A percentile compares a stretch with the other conserved stretches of the same genome.
These are phyloP conservation scores for Zopfochytrium polystomum DNA, from an alignment of 371 early-diverging fungal species.

Conservation along the genomic window DNA sequence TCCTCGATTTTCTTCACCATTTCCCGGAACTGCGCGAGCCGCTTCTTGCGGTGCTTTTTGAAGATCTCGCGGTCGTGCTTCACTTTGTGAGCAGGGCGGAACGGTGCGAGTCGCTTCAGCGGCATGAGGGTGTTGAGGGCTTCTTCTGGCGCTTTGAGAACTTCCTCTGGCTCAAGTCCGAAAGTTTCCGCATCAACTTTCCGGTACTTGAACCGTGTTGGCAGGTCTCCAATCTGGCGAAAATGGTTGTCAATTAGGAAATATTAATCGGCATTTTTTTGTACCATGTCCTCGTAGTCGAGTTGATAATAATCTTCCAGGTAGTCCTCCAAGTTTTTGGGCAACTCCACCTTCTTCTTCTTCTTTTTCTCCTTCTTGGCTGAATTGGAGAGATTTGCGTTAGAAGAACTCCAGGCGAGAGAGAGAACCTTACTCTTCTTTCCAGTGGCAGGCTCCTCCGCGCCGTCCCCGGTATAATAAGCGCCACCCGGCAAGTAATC, in stretches of 20 bases:
- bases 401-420: background rate
- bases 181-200: constrained; percentile 69
- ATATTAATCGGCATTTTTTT: constrained; percentile 1
- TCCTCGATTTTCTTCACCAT: constrained; percentile 44
- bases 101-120: constrained; percentile 85
- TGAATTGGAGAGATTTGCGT: constrained; percentile 3
- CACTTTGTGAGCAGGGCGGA: constrained; percentile 43
- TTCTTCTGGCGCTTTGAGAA: constrained; percentile 84
- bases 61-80: constrained; percentile 47
- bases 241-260: constrained; percentile 9
- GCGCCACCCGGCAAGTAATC: constrained; percentile 79
- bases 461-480: constrained; percentile 34
- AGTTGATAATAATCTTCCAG: constrained; percentile 88
- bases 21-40: constrained; percentile 51
- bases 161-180: constrained; percentile 78
- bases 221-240: constrained; percentile 67
- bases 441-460: background rate
- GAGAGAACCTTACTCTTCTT: constrained; percentile 17
- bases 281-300: constrained; percentile 89
- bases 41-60: constrained; percentile 61
- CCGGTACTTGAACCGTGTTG: constrained; percentile 87
- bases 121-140: constrained; percentile 81
- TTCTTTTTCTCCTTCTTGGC: constrained; percentile 36
- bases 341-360: constrained; percentile 49
- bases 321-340: constrained; percentile 51